Conservation (phyloP, 106 monocot species). For the Dendrobium officinale region DNA sequence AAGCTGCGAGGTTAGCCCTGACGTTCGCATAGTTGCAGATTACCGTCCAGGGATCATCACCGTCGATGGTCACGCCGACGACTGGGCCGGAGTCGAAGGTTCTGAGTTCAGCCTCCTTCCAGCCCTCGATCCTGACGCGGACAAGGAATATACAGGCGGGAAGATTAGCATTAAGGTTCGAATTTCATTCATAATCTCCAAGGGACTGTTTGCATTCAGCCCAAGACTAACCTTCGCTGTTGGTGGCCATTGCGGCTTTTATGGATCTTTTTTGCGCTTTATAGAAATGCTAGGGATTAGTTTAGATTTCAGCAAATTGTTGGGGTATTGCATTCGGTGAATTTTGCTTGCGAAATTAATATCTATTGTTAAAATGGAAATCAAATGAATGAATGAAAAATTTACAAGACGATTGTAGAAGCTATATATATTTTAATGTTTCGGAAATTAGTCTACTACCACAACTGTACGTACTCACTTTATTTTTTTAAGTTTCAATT, state of each 20-base stretch:
- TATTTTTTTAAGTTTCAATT: not conserved
- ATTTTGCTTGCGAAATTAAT: too few species aligned
- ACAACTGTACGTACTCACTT: not conserved
- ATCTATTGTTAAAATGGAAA: too few species aligned
- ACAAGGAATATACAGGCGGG: slow-evolving; percentile 78
- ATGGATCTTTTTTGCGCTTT: not conserved
- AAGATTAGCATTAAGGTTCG: slow-evolving; percentile 78
- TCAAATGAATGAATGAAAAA: too few species aligned
- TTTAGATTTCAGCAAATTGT: too few species aligned
- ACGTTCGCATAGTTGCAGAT: slow-evolving; percentile 43
- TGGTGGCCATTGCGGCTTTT: not conserved
- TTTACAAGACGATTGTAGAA: too few species aligned
- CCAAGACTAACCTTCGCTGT: too few species aligned
- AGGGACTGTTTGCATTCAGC: not conserved
- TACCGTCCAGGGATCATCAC: slow-evolving; percentile 66
- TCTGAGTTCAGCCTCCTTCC: slow-evolving; percentile 63
- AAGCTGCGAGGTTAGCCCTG: slow-evolving; percentile 42
- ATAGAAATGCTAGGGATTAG: too few species aligned
- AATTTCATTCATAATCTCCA: not conserved
- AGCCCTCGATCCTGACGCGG: slow-evolving; percentile 81
- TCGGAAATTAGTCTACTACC: not conserved
- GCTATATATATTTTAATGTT: too few species aligned
- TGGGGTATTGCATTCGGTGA: too few species aligned
- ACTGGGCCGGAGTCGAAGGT: slow-evolving; percentile 67
- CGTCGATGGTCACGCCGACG: slow-evolving; percentile 65